Evolutionary conservation across 1,139 yeast genomes (phyloP).

Genomic region (Lodderomyces beijingensis): DNA sequence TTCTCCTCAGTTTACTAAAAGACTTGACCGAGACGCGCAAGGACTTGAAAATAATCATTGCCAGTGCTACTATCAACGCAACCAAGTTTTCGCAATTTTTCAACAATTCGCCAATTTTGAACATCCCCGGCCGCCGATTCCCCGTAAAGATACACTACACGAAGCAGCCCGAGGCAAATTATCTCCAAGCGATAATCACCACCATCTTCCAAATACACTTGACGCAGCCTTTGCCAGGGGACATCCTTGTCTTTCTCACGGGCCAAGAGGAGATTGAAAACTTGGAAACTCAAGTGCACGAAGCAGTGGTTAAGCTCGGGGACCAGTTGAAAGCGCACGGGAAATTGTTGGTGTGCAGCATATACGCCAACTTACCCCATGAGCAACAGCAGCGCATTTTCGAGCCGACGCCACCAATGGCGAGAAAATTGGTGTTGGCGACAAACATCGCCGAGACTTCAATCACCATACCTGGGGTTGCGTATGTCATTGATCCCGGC

Average conservation of each 20-base stretch:
- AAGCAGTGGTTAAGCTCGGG: constrained; percentile 63
- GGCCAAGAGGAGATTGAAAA: constrained; percentile 95
- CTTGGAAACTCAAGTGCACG: constrained; percentile 66
- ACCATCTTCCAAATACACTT: constrained; percentile 79
- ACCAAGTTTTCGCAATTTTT: constrained; percentile 77
- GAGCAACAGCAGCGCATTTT: constrained; percentile 79
- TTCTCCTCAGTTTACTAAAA: constrained; percentile 76
- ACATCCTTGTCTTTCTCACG: constrained; percentile 83
- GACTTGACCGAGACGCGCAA: constrained; percentile 61
- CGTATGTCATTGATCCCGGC: constrained; percentile 88
- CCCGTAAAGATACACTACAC: constrained; percentile 89
- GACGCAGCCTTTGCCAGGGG: constrained; percentile 63
- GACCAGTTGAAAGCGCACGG: constrained; percentile 46
- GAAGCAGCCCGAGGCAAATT: constrained; percentile 83
- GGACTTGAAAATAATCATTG: constrained; percentile 70
- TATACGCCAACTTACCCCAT: constrained; percentile 88
- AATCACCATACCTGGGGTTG: constrained; percentile 88
- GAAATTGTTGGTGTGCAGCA: constrained; percentile 66
- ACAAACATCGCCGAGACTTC: constrained; percentile 98
- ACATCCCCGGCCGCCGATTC: constrained; percentile 83
- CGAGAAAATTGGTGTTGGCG: constrained; percentile 86
- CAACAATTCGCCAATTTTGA: constrained; percentile 78
- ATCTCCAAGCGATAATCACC: constrained; percentile 81
- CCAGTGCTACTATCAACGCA: constrained; percentile 95
- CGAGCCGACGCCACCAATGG: constrained; percentile 76